phyloP scores from a whole-genome alignment of 1,139 yeast genomes.

The Nematodospora anomalae region DNA sequence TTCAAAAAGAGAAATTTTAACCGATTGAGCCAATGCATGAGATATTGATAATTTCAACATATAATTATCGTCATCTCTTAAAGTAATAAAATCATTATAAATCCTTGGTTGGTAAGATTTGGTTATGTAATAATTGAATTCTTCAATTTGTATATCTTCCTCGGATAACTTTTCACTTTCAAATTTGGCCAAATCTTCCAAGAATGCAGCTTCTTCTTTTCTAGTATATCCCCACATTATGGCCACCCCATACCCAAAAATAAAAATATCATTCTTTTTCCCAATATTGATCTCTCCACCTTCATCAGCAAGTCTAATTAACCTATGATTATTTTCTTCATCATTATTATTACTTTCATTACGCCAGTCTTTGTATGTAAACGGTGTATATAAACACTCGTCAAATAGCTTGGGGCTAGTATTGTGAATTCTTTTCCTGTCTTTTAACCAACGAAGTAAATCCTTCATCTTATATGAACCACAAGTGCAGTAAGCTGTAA shows the following conservation, averaged over 20 bases:
- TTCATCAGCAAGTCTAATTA: constrained; percentile 80
- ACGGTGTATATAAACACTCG: constrained; percentile 91
- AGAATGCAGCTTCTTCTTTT: constrained; percentile 79
- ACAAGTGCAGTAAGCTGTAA: constrained; percentile 94
- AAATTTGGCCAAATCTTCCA: constrained; percentile 80
- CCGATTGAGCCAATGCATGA: constrained; percentile 90
- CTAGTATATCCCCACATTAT: constrained; percentile 93
- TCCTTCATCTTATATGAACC: constrained; percentile 90
- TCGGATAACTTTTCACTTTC: constrained; percentile 87
- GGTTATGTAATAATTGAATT: constrained; percentile 90
- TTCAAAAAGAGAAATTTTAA: constrained; percentile 89
- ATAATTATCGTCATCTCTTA: constrained; percentile 86
- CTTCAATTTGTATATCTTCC: constrained; percentile 92
- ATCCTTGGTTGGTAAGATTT: constrained; percentile 92
- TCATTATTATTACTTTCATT: constrained; percentile 33
- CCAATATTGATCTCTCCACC: constrained; percentile 92
- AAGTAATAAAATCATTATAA: constrained; percentile 89
- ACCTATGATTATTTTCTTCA: constrained; percentile 35
- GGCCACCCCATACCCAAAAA: constrained; percentile 92
- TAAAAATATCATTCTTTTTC: constrained; percentile 74
- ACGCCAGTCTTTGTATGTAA: constrained; percentile 79
- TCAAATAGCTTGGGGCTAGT: constrained; percentile 87
- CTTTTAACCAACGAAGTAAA: constrained; percentile 79
- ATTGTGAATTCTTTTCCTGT: constrained; percentile 69
- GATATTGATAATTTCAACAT: constrained; percentile 87